A percentile compares a stretch with the other conserved stretches of the same genome.
phyloP scores from a whole-genome alignment of 2,329 filamentous ascomycete species.

The Cercospora citrullina region DNA sequence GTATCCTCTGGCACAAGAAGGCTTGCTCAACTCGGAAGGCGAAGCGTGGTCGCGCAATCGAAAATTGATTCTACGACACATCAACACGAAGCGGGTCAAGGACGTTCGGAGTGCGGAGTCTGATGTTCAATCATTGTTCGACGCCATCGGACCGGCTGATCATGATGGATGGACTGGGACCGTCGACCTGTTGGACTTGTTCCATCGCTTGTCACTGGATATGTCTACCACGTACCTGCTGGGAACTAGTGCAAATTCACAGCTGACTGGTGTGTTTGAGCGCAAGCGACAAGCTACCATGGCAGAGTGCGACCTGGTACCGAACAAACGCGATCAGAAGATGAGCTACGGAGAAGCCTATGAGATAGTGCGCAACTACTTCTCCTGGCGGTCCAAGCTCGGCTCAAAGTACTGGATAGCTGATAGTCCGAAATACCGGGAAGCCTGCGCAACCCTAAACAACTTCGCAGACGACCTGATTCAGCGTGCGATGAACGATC shows the following conservation, averaged over 20 bases:
- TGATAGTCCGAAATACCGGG: constrained; percentile 44
- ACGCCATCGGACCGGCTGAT: constrained; percentile 18
- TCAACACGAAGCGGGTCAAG: constrained; percentile 23
- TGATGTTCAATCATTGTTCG: constrained; percentile 24
- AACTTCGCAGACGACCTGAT: constrained; percentile 27
- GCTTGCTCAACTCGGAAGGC: constrained; percentile 26
- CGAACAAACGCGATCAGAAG: constrained; percentile 13
- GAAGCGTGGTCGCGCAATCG: constrained; percentile 26
- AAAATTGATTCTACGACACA: constrained; percentile 27
- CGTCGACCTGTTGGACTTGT: constrained; percentile 35
- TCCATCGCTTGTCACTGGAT: constrained; percentile 42
- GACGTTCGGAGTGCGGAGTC: constrained; percentile 22
- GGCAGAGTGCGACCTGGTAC: constrained; percentile 28
- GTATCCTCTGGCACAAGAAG: constrained; percentile 27
- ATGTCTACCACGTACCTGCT: constrained; percentile 40
- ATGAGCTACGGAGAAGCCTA: constrained; percentile 27
- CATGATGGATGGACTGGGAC: constrained; percentile 29
- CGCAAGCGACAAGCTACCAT: constrained; percentile 22
- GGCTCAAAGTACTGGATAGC: constrained; percentile 45
- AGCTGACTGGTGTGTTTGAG: constrained; percentile 27
- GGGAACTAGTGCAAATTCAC: constrained; percentile 33
- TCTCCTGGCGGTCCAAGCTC: constrained; percentile 25
- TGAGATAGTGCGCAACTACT: constrained; percentile 30
- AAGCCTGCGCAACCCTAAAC: constrained; percentile 38
- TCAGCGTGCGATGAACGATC: constrained; percentile 19